phyloP scores from a whole-genome alignment of 179 eudicot species.

The Spinacia oleracea region DNA sequence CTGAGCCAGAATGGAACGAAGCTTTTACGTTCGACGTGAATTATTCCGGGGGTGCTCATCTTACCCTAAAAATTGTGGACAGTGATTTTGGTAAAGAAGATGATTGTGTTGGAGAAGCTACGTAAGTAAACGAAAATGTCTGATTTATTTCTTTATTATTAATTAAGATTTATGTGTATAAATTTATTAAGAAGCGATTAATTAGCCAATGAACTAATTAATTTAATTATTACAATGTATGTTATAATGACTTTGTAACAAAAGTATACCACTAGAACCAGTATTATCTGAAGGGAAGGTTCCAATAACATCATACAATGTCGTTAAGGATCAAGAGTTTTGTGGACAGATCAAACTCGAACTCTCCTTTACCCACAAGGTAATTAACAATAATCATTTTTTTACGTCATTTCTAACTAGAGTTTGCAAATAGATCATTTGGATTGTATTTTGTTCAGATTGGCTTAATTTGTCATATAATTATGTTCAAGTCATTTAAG shows the following conservation, averaged over 20 bases:
- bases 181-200: no score
- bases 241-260: background rate
- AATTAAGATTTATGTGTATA: background rate
- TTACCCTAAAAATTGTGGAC: conserved; percentile 20
- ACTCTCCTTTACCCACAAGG: conserved; percentile 21
- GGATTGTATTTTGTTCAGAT: no score
- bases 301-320: conserved; percentile 20
- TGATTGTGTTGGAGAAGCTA: conserved; percentile 24
- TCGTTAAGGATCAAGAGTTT: conserved; percentile 22
- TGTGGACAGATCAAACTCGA: conserved; percentile 22
- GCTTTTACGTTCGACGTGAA: conserved; percentile 13
- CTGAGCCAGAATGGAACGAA: conserved; percentile 26
- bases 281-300: conserved; percentile 18
- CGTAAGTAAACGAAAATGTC: background rate
- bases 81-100: conserved; percentile 24
- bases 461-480: no score
- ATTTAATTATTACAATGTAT: background rate
- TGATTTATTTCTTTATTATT: background rate
- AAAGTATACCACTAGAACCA: conserved; percentile 21
- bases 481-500: no score
- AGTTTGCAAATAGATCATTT: background rate
- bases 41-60: conserved; percentile 8
- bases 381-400: background rate
- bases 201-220: no score
- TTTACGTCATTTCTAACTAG: background rate